Evolutionary conservation across 192 early-diverging fungal species (phyloP).

Genomic region (Linnemannia zychae): DNA sequence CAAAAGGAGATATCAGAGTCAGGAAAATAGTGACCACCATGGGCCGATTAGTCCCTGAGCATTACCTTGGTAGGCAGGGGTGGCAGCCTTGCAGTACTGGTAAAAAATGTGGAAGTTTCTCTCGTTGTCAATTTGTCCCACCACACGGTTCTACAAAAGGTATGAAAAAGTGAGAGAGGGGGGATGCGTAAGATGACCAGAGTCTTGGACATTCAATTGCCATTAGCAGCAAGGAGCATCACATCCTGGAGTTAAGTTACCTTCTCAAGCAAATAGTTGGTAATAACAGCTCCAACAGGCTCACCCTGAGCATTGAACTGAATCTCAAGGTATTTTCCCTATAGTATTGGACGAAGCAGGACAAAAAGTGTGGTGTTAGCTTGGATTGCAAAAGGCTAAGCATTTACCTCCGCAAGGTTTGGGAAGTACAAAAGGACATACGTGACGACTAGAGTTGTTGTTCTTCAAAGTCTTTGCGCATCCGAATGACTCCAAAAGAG

Average conservation of each 20-base stretch:
- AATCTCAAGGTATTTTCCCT: constrained; percentile 99
- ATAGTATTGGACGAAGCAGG: not conserved
- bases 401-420: not conserved
- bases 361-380: not conserved
- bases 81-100: constrained; percentile 87
- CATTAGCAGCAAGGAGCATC: not conserved
- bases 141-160: constrained; percentile 84
- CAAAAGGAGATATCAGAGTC: not conserved
- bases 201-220: not conserved
- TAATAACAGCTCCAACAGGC: constrained; percentile 97
- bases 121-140: constrained; percentile 93
- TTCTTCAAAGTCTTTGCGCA: constrained; percentile 99
- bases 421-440: constrained; percentile 50
- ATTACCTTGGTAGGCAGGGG: constrained; percentile 76
- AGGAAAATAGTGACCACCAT: not conserved
- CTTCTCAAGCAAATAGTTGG: constrained; percentile 98
- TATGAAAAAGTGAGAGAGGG: not conserved
- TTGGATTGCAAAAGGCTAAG: not conserved
- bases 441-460: constrained; percentile 98
- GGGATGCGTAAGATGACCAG: not conserved
- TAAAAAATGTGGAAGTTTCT: constrained; percentile 99
- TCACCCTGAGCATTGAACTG: constrained; percentile 93
- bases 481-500: constrained; percentile 97
- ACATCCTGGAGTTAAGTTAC: constrained; percentile 43
- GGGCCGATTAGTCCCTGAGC: not conserved